A percentile compares a stretch with the other conserved stretches of the same genome.
phyloP scores from a whole-genome alignment of 139 green algal genomes.

The Desmodesmus armatus region DNA sequence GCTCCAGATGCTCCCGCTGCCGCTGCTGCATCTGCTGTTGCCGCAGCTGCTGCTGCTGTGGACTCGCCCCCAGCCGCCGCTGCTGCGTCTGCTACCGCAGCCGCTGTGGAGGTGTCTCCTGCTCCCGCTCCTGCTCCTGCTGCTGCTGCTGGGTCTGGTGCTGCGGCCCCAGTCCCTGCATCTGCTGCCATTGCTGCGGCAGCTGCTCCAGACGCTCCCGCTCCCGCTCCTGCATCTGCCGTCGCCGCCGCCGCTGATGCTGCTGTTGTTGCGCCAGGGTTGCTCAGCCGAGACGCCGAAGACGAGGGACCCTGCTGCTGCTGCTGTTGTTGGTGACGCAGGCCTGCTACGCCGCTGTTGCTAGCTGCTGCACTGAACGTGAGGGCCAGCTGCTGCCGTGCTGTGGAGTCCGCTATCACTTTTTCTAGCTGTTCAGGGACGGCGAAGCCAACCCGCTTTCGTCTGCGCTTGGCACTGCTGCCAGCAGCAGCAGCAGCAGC shows the following conservation, averaged over 20 bases:
- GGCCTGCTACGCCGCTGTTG: neutral
- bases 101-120: neutral
- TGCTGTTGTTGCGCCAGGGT: neutral
- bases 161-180: neutral
- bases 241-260: neutral
- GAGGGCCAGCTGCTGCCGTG: neutral
- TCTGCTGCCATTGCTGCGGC: neutral
- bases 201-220: neutral
- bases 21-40: neutral
- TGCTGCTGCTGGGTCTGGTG: neutral
- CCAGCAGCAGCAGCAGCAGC: neutral
- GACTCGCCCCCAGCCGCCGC: neutral
- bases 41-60: neutral
- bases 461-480: too few relatives aligned
- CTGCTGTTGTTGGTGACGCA: constrained; percentile 12
- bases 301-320: neutral
- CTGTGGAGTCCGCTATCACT: too few relatives aligned
- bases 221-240: neutral
- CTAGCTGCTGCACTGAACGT: constrained; percentile 5
- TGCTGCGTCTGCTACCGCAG: neutral
- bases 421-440: too few relatives aligned
- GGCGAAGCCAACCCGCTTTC: too few relatives aligned
- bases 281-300: too few relatives aligned
- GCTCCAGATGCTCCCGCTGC: neutral
- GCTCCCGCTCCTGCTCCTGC: neutral